Percentiles rank a stretch among this genome's conserved stretches.
Conservation (phyloP, 176 grass and related monocot genomes). For the Ensete ventricosum region DNA sequence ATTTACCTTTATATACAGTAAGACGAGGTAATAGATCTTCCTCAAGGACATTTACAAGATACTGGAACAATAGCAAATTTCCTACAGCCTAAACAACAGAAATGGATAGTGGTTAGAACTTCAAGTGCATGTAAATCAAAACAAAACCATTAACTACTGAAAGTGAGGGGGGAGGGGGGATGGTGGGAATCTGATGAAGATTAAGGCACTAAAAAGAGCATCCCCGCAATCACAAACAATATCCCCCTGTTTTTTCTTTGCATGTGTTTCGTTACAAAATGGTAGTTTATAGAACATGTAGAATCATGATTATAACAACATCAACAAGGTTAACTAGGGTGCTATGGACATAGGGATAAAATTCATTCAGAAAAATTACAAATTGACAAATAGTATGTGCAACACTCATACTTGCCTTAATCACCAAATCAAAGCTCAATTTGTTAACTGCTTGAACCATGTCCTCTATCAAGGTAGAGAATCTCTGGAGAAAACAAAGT, state of each 20-base stretch:
- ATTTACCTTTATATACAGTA: conserved; percentile 69
- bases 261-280: too few relatives aligned
- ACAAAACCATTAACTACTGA: neutral
- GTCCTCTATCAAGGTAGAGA: conserved; percentile 43
- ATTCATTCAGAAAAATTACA: neutral
- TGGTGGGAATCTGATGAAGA: too few relatives aligned
- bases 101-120: conserved; percentile 21
- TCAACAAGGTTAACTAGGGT: neutral
- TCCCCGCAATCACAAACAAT: neutral
- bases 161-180: too few relatives aligned
- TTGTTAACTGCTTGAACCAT: conserved; percentile 38
- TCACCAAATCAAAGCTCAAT: conserved; percentile 22
- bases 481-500: conserved; percentile 41
- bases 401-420: conserved; percentile 44
- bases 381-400: neutral
- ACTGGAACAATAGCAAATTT: conserved; percentile 67
- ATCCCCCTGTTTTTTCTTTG: neutral
- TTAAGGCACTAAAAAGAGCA: neutral
- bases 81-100: conserved; percentile 40
- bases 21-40: conserved; percentile 62
- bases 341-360: neutral
- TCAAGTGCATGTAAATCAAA: conserved; percentile 12
- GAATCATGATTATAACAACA: neutral
- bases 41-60: conserved; percentile 60
- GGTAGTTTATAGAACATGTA: neutral